Conservation (phyloP, 306 rosid species). For the Rosa multiflora region DNA sequence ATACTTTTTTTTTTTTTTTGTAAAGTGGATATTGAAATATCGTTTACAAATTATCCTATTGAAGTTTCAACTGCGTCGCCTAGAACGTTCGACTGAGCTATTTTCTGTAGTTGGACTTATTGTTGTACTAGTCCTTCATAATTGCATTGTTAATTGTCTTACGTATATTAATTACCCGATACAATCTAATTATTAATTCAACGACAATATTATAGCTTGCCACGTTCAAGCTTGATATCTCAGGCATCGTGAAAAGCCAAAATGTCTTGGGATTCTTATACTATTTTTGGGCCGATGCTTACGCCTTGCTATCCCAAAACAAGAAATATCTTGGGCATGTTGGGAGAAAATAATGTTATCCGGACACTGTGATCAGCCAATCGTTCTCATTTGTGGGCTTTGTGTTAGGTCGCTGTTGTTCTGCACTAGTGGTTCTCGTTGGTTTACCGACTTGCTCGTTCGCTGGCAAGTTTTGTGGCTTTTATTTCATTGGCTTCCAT, state of each 20-base stretch:
- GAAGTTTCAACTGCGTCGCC: background rate
- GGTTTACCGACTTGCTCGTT: background rate
- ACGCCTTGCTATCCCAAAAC: background rate
- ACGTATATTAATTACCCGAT: background rate
- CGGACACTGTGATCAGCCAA: background rate
- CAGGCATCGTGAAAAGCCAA: background rate
- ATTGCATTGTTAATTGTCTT: too few species aligned
- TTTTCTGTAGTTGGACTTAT: background rate
- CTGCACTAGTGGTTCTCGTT: background rate
- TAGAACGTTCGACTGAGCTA: background rate
- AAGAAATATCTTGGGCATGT: background rate
- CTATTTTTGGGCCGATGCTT: background rate
- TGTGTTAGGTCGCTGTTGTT: background rate
- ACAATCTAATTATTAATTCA: background rate
- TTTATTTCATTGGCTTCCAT: background rate
- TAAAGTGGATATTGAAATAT: too few species aligned
- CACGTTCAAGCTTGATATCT: background rate
- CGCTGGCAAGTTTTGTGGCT: background rate
- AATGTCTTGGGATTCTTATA: background rate
- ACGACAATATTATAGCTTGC: background rate
- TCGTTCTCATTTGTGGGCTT: background rate
- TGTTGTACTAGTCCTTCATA: background rate
- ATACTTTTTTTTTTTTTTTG: too few species aligned
- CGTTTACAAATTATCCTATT: too few species aligned
- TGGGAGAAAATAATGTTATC: background rate